phyloP scores from a whole-genome alignment of 805 yeast species.

The Lachancea mirantina region DNA sequence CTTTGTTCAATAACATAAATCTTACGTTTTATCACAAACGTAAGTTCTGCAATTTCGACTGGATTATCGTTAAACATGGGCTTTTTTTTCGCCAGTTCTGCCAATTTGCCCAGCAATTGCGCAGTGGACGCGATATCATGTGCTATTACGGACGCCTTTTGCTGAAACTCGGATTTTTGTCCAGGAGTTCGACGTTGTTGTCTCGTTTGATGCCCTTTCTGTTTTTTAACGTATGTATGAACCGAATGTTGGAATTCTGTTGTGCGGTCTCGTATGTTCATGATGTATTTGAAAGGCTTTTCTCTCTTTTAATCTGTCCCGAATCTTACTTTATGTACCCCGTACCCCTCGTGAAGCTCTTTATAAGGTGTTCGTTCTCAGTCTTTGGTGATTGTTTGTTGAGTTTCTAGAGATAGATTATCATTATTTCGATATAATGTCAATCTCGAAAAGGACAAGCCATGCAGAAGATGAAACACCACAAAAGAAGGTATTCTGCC shows the following conservation, averaged over 20 bases:
- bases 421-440: too few relatives aligned
- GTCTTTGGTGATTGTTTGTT: too few relatives aligned
- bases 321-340: too few relatives aligned
- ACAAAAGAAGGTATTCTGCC: too few relatives aligned
- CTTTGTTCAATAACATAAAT: conserved; percentile 64
- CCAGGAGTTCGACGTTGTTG: conserved; percentile 15
- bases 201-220: conserved; percentile 27
- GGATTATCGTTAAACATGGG: conserved; percentile 93
- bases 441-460: too few relatives aligned
- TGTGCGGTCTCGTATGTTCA: conserved; percentile 68
- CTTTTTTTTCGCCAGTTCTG: conserved; percentile 76
- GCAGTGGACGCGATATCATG: conserved; percentile 85
- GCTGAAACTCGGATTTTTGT: conserved; percentile 54
- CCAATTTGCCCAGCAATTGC: conserved; percentile 69
- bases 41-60: conserved; percentile 84
- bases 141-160: conserved; percentile 74
- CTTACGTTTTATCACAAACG: conserved; percentile 56
- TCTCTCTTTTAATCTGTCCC: too few relatives aligned
- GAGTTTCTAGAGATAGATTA: too few relatives aligned
- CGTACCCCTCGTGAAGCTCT: too few relatives aligned
- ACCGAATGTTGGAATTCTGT: conserved; percentile 91
- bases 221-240: conserved; percentile 57
- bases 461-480: too few relatives aligned
- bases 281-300: too few relatives aligned
- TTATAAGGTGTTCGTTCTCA: too few relatives aligned